A percentile compares a stretch with the other conserved stretches of the same genome.
These are phyloP conservation scores for Plicaturopsis crispa DNA, from an alignment of 768 basidiomycete genomes.

Conservation along the genomic window DNA sequence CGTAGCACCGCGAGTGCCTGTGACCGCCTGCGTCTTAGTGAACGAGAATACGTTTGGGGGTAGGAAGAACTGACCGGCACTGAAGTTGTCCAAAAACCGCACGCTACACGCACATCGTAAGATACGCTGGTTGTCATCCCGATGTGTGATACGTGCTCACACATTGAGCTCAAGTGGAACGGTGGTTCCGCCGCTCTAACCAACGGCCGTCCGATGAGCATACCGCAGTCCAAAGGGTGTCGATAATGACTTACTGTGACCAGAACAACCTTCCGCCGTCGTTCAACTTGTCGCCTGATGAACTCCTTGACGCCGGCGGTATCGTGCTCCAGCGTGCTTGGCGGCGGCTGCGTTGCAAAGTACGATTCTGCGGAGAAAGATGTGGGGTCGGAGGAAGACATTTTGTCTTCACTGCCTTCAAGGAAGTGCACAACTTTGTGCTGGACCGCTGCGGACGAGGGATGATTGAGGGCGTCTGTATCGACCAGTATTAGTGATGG, in stretches of 20 bases:
- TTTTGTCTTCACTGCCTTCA: no score
- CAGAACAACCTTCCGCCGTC: constrained; percentile 75
- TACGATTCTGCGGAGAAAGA: constrained; percentile 84
- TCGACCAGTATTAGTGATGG: no score
- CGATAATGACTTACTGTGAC: constrained; percentile 68
- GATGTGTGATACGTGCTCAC: constrained; percentile 45
- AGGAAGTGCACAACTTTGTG: no score
- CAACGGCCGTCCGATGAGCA: constrained; percentile 7
- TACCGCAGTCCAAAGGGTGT: constrained; percentile 5
- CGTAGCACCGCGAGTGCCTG: constrained; percentile 93
- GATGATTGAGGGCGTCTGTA: no score
- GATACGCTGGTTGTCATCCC: constrained; percentile 1
- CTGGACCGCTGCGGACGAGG: no score
- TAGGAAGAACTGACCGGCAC: constrained; percentile 60
- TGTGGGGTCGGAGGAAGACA: no score
- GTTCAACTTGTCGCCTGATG: constrained; percentile 54
- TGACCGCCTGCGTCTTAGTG: neutral
- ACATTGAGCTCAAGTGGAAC: constrained; percentile 98
- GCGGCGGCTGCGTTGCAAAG: constrained; percentile 82
- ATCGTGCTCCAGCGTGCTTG: constrained; percentile 63
- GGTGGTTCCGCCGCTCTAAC: constrained; percentile 94
- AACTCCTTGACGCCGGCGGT: constrained; percentile 61
- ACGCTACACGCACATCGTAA: constrained; percentile 46
- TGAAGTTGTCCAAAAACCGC: constrained; percentile 97
- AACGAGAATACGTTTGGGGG: neutral